Evolutionary conservation across 2,329 filamentous ascomycete genomes (phyloP).

Genomic region (Penicillium hesseltinei): DNA sequence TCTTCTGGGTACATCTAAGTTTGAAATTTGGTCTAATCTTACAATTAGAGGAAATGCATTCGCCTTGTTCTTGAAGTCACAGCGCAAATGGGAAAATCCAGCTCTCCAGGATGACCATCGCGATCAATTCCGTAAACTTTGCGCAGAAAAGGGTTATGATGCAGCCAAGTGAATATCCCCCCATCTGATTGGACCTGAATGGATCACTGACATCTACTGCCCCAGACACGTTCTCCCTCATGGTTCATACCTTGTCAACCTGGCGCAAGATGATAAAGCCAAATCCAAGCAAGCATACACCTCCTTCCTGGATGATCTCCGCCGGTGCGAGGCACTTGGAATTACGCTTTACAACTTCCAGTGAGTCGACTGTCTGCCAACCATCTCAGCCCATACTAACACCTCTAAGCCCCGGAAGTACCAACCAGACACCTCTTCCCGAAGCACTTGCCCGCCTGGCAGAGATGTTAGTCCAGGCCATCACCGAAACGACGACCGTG

Average conservation of each 20-base stretch:
- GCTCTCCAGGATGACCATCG: slow-evolving; percentile 67
- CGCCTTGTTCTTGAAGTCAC: slow-evolving; percentile 92
- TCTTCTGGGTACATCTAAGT: neutral
- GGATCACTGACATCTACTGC: slow-evolving; percentile 13
- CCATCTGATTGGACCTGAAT: neutral
- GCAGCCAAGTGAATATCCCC: slow-evolving; percentile 50
- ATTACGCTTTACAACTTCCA: slow-evolving; percentile 98
- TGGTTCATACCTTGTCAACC: slow-evolving; percentile 93
- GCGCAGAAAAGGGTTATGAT: slow-evolving; percentile 69
- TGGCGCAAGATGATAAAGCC: slow-evolving; percentile 75
- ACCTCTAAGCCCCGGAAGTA: slow-evolving; percentile 65
- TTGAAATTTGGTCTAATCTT: neutral
- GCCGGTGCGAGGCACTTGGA: slow-evolving; percentile 78
- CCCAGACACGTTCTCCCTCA: slow-evolving; percentile 75
- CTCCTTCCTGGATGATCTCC: slow-evolving; percentile 82
- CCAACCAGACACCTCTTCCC: slow-evolving; percentile 63
- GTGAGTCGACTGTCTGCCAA: slow-evolving; percentile 28
- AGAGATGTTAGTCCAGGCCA: slow-evolving; percentile 74
- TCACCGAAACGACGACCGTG: slow-evolving; percentile 71
- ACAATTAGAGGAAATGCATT: slow-evolving; percentile 76
- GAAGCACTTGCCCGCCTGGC: slow-evolving; percentile 78
- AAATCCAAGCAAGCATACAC: slow-evolving; percentile 84
- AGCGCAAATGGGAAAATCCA: slow-evolving; percentile 90
- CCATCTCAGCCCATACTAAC: neutral
- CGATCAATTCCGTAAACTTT: slow-evolving; percentile 67